Evolutionary conservation across 495 filamentous ascomycete species (phyloP).

Genomic region (Oidiodendron maius): DNA sequence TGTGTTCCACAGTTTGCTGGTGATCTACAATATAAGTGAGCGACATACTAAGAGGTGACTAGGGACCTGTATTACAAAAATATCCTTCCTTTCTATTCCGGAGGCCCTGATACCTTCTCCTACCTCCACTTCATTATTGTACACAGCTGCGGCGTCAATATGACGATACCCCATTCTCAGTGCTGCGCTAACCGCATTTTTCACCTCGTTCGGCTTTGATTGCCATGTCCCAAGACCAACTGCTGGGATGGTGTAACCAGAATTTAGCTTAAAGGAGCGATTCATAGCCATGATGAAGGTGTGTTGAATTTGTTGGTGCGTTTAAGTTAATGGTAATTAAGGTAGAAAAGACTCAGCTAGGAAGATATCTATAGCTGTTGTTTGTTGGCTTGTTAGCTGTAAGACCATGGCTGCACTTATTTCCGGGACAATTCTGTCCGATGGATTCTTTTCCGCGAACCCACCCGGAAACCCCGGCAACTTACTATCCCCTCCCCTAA

Average conservation of each 20-base stretch:
- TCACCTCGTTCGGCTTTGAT: conserved; percentile 10
- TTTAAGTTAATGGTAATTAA: too few species aligned
- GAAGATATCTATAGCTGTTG: too few species aligned
- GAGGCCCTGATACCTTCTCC: conserved; percentile 59
- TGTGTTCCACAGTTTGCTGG: conserved; percentile 51
- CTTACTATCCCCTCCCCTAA: too few species aligned
- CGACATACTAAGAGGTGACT: conserved; percentile 9
- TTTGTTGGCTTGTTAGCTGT: too few species aligned
- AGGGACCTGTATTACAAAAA: conserved; percentile 2
- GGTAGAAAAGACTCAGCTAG: too few species aligned
- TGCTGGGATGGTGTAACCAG: conserved; percentile 21
- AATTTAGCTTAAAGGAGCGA: conserved; percentile 18
- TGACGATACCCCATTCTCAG: conserved; percentile 59
- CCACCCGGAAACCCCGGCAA: too few species aligned
- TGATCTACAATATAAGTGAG: conserved; percentile 32
- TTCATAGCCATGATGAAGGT: conserved; percentile 12
- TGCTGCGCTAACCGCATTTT: conserved; percentile 26
- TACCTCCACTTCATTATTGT: conserved; percentile 50
- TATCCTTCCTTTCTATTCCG: conserved; percentile 45
- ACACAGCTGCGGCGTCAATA: conserved; percentile 48
- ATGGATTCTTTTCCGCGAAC: too few species aligned
- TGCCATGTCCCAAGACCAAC: conserved; percentile 25
- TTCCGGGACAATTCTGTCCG: too few species aligned
- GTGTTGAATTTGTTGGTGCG: too few species aligned
- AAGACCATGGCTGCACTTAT: too few species aligned